These are phyloP conservation scores for Phytophthora foliorum DNA, from an alignment of 352 stramenopile genomes.

Conservation along the genomic window DNA sequence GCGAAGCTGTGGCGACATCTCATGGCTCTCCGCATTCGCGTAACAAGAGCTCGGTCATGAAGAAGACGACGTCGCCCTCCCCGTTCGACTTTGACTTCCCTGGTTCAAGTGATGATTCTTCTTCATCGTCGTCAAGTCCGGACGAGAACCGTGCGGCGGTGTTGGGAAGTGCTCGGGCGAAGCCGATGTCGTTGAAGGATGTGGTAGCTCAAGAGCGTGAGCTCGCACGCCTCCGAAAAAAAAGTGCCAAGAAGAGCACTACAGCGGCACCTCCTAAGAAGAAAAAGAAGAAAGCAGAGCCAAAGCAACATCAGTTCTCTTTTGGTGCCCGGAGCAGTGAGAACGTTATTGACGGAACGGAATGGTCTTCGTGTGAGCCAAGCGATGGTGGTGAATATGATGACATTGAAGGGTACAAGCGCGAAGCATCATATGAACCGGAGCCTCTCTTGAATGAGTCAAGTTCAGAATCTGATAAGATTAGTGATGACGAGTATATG, in stretches of 20 bases:
- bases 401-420: constrained; percentile 9
- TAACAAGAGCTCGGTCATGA: constrained; percentile 22
- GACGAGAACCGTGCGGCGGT: constrained; percentile 4
- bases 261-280: constrained; percentile 3
- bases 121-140: constrained; percentile 13
- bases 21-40: constrained; percentile 1
- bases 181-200: constrained; percentile 38
- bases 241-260: constrained; percentile 15
- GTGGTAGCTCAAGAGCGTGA: constrained; percentile 41
- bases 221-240: constrained; percentile 26
- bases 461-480: constrained; percentile 20
- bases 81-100: constrained; percentile 42
- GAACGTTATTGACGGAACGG: constrained; percentile 31
- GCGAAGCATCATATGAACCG: constrained; percentile 8
- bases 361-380: constrained; percentile 26
- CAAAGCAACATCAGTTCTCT: constrained; percentile 15
- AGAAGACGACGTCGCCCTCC: constrained; percentile 35
- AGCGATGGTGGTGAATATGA: constrained; percentile 20
- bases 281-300: constrained; percentile 19
- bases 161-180: constrained; percentile 12
- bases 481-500: constrained; percentile 45
- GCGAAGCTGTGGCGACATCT: neutral
- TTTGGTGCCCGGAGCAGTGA: constrained; percentile 9
- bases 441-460: constrained; percentile 17
- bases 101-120: constrained; percentile 38